Evolutionary conservation across 345 rosid species (phyloP), one percentile per base, ranked within the genome.

Genomic region (Kandelia obovata): DNA sequence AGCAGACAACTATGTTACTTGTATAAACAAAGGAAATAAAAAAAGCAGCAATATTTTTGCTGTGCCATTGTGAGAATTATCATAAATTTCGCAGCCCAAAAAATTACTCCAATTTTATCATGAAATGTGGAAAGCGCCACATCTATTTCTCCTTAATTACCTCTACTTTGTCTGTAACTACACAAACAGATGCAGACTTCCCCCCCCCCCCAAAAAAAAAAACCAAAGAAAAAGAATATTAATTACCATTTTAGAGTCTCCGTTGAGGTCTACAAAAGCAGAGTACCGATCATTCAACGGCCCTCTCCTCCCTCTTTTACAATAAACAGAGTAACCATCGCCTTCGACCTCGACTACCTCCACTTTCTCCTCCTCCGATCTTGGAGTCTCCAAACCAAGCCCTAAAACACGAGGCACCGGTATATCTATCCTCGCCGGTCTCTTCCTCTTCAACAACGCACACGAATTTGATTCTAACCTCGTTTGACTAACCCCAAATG

Each of bases 221-320:
- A 16, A 9, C 31, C 4, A 30, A 19, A 17, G 7, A 46, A 6
- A 20, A 56, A 6, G 27, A 27, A n/a, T 7, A 53, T 56, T 43
- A 0, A 0, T 49, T 71, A 82, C 88, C 83, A 77, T 83, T 55
- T 49, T 71, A 17, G 61, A 59, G 67, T 60, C 70, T 31, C 80
- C 78, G 6, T 80, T 69, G 23, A 67, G 34, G 27, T 57, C 71
- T 56, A 70, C 74, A 28, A 65, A 59, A 60, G 80, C 82, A 5
- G 83, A 74, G 76, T 69, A 75, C 1, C 85, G 80, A 80, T 85
- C 89, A 79, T 85, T 82, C 82, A 81, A 67, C n/a, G 53, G 49
- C 5, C 82, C 71, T 66, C 84, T 80, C 68, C 47, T 79, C 26
- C 89, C 89, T 73, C 72, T 72, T 63, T 81, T 85, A 69, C 85